Evolutionary conservation across 2,329 filamentous ascomycete genomes (phyloP).

Genomic region (Knufia fluminis): DNA sequence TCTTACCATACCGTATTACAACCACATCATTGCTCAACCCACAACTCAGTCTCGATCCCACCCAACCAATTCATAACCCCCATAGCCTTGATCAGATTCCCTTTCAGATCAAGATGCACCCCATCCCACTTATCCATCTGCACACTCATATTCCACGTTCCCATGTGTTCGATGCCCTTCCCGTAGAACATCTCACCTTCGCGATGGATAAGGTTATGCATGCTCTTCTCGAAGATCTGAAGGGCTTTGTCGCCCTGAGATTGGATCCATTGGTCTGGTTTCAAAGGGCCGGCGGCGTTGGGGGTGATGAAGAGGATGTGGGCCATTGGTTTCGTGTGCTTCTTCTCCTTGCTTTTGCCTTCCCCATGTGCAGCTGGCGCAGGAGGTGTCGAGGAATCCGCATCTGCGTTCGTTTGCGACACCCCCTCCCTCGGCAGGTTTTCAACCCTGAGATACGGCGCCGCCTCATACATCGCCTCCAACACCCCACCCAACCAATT

Average conservation of each 20-base stretch:
- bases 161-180: slow-evolving; percentile 37
- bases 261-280: slow-evolving; percentile 39
- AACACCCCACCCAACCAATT: slow-evolving; percentile 64
- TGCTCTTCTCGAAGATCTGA: slow-evolving; percentile 37
- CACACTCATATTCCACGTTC: slow-evolving; percentile 45
- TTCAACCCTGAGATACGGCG: slow-evolving; percentile 16
- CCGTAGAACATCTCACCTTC: background rate
- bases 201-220: slow-evolving; percentile 28
- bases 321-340: slow-evolving; percentile 14
- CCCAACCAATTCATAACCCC: slow-evolving; percentile 41
- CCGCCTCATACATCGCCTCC: slow-evolving; percentile 77
- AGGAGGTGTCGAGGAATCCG: background rate
- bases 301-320: slow-evolving; percentile 34
- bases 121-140: slow-evolving; percentile 42
- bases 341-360: too few relatives aligned
- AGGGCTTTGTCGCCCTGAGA: slow-evolving; percentile 42
- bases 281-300: slow-evolving; percentile 38
- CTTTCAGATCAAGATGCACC: slow-evolving; percentile 40
- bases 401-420: background rate
- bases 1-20: too few relatives aligned
- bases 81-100: slow-evolving; percentile 43
- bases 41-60: slow-evolving; percentile 15
- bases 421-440: background rate
- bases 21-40: too few relatives aligned
- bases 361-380: slow-evolving; percentile 10